A percentile compares a stretch with the other conserved stretches of the same genome.
These are phyloP conservation scores for Daedaleopsis sinensis DNA, from an alignment of 768 basidiomycete species.

Conservation along the genomic window DNA sequence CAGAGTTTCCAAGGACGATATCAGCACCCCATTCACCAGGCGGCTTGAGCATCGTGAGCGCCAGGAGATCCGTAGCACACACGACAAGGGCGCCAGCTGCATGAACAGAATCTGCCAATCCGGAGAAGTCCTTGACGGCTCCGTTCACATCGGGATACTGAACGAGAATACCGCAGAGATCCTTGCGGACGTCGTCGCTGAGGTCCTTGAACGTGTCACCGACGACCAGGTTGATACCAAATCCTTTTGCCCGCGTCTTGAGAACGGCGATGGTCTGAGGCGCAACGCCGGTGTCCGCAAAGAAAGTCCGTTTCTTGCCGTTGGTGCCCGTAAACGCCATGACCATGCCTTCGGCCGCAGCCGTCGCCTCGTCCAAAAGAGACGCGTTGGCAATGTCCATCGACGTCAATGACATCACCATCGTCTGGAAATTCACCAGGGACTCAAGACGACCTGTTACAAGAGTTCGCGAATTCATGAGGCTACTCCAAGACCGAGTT, in stretches of 20 bases:
- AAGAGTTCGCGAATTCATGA: background rate
- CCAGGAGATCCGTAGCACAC: conserved; percentile 90
- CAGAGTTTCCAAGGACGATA: conserved; percentile 92
- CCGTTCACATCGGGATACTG: conserved; percentile 96
- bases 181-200: conserved; percentile 55
- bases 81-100: conserved; percentile 77
- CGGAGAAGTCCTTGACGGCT: conserved; percentile 70
- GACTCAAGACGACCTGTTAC: conserved; percentile 88
- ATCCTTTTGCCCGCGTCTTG: conserved; percentile 88
- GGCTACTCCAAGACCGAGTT: background rate
- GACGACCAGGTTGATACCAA: conserved; percentile 82
- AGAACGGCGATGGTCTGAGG: conserved; percentile 93
- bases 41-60: conserved; percentile 89
- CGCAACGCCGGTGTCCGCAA: conserved; percentile 81
- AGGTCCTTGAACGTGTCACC: conserved; percentile 58
- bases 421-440: conserved; percentile 94
- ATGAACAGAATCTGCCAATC: conserved; percentile 71
- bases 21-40: conserved; percentile 99
- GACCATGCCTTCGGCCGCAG: conserved; percentile 95
- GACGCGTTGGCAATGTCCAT: conserved; percentile 98
- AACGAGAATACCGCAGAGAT: conserved; percentile 85
- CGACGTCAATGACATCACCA: conserved; percentile 91
- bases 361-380: conserved; percentile 92
- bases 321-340: conserved; percentile 77
- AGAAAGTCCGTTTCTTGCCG: conserved; percentile 79